Percentiles rank a stretch among this genome's conserved stretches.
Conservation (phyloP, 2,329 filamentous ascomycete species). For the Periconia sp. region DNA sequence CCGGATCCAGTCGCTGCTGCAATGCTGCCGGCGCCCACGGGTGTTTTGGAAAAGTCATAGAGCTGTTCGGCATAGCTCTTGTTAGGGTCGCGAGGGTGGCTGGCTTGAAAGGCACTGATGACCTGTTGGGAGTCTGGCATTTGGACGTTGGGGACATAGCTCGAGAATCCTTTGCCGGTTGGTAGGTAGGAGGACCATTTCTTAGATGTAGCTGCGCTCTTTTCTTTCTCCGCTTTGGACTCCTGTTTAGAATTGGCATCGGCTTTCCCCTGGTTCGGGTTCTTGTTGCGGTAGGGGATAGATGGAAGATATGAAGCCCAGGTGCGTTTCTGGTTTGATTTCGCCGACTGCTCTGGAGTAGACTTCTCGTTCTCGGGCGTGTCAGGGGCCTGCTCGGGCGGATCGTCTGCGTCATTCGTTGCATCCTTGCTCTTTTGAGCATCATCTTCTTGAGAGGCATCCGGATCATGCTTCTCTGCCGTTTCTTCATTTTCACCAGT, state of each 20-base stretch:
- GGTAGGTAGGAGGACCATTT: slow-evolving; percentile 53
- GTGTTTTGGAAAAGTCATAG: slow-evolving; percentile 54
- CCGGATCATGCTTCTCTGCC: too few species aligned
- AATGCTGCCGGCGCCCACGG: slow-evolving; percentile 51
- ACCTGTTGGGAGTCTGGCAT: slow-evolving; percentile 42
- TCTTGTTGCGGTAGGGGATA: slow-evolving; percentile 39
- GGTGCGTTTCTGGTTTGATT: slow-evolving; percentile 29
- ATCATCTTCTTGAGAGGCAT: slow-evolving; percentile 4
- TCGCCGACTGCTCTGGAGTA: slow-evolving; percentile 17
- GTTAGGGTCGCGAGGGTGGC: slow-evolving; percentile 49
- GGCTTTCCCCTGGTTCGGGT: slow-evolving; percentile 8
- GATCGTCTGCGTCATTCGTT: slow-evolving; percentile 20
- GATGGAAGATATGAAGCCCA: slow-evolving; percentile 45
- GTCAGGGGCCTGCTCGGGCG: slow-evolving; percentile 34
- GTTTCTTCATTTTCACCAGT: neutral
- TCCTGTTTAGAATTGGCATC: slow-evolving; percentile 20
- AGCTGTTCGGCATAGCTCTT: slow-evolving; percentile 54
- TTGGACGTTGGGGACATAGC: slow-evolving; percentile 47
- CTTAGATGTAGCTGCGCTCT: slow-evolving; percentile 39
- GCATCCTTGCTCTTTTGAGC: slow-evolving; percentile 2
- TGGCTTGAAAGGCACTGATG: slow-evolving; percentile 49
- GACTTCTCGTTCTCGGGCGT: slow-evolving; percentile 24
- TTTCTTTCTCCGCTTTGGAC: slow-evolving; percentile 31
- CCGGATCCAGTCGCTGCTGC: slow-evolving; percentile 50
- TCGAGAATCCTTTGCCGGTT: slow-evolving; percentile 51